A percentile compares a stretch with the other conserved stretches of the same genome.
These are phyloP conservation scores for Apiospora pterosperma DNA, from an alignment of 2,329 filamentous ascomycete species.

Conservation along the genomic window DNA sequence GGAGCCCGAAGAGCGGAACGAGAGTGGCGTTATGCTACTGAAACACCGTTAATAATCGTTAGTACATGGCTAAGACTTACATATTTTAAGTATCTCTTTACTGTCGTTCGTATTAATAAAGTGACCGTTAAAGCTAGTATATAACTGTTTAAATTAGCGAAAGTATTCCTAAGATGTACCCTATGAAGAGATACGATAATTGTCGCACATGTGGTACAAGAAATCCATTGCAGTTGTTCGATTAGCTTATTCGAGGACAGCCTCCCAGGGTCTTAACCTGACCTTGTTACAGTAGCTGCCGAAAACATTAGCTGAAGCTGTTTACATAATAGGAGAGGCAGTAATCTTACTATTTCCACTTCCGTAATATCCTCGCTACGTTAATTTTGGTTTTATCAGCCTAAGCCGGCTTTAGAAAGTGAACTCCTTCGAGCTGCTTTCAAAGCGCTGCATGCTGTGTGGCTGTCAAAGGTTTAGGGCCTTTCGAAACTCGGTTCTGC, in stretches of 20 bases:
- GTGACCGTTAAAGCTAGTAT: conserved; percentile 7
- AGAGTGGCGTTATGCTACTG: conserved; percentile 20
- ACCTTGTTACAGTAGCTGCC: no score
- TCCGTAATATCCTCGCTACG: conserved; percentile 16
- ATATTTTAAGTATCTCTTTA: conserved; percentile 11
- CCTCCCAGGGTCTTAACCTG: not conserved
- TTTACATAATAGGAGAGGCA: conserved; percentile 8
- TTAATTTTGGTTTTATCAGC: conserved; percentile 19
- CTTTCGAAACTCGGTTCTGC: conserved; percentile 1
- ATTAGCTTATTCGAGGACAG: not conserved
- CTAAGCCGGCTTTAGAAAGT: conserved; percentile 16
- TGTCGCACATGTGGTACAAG: not conserved
- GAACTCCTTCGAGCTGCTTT: conserved; percentile 13
- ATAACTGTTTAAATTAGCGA: conserved; percentile 13
- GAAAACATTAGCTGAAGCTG: not conserved
- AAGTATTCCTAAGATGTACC: conserved; percentile 10
- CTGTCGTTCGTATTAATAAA: conserved; percentile 12
- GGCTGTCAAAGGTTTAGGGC: not conserved
- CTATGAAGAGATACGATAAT: conserved; percentile 12
- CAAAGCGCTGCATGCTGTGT: conserved; percentile 13
- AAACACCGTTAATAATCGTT: not conserved
- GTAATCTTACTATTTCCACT: conserved; percentile 8
- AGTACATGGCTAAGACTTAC: not conserved
- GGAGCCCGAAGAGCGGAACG: conserved; percentile 19
- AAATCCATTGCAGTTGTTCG: not conserved